Conservation (phyloP, 1,284 basidiomycete species). For the Rhodotorula sp. region DNA sequence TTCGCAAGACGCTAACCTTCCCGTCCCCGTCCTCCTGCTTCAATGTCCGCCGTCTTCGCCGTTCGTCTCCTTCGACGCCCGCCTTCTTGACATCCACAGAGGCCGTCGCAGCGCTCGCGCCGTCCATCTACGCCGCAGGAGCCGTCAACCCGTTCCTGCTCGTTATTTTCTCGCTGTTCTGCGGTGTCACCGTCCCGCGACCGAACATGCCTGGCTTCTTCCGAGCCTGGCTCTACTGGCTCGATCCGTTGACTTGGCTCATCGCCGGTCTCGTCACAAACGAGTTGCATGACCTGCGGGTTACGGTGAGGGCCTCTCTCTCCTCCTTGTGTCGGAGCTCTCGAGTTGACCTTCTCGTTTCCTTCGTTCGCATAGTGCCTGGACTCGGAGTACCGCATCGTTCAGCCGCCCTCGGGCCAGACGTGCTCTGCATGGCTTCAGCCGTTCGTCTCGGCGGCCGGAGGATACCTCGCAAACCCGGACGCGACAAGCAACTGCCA, state of each 20-base stretch:
- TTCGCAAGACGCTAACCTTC: slow-evolving; percentile 3
- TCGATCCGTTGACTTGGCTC: slow-evolving; percentile 46
- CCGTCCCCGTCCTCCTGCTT: slow-evolving; percentile 60
- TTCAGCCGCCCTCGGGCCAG: slow-evolving; percentile 48
- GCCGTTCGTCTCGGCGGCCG: slow-evolving; percentile 43
- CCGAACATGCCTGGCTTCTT: slow-evolving; percentile 62
- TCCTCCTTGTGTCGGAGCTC: slow-evolving; percentile 33
- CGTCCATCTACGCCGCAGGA: slow-evolving; percentile 65
- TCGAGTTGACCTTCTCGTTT: background rate
- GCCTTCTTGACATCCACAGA: slow-evolving; percentile 31
- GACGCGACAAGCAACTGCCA: slow-evolving; percentile 61
- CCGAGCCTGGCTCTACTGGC: slow-evolving; percentile 63
- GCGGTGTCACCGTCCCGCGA: slow-evolving; percentile 42
- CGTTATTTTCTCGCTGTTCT: slow-evolving; percentile 42
- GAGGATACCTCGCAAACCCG: slow-evolving; percentile 77
- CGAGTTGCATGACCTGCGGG: slow-evolving; percentile 69
- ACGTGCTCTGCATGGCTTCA: slow-evolving; percentile 47
- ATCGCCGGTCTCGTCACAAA: slow-evolving; percentile 66
- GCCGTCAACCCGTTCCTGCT: slow-evolving; percentile 72
- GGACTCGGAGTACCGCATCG: slow-evolving; percentile 44
- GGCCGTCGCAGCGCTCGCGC: slow-evolving; percentile 68
- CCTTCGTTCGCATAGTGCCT: slow-evolving; percentile 43
- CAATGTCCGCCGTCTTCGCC: slow-evolving; percentile 68
- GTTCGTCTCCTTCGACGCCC: slow-evolving; percentile 57
- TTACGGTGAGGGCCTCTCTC: slow-evolving; percentile 48